Evolutionary conservation across 305 asterid species (phyloP).

Genomic region (Solanum aculeatissimum): DNA sequence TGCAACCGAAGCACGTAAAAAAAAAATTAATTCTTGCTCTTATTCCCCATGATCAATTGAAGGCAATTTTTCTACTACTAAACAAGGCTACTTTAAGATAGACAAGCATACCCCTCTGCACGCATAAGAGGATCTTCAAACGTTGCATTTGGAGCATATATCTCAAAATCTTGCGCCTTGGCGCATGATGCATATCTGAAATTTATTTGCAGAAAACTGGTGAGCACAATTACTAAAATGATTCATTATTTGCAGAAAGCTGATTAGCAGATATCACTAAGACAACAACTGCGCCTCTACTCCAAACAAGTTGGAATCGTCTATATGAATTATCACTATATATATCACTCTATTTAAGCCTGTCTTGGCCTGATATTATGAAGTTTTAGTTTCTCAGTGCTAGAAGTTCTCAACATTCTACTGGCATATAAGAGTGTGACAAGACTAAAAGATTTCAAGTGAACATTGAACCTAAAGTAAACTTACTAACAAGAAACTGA

Average conservation of each 20-base stretch:
- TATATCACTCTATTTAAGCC: not conserved
- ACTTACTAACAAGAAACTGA: not conserved
- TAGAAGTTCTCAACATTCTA: not conserved
- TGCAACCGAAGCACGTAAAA: not conserved
- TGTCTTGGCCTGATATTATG: not conserved
- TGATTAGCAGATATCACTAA: not conserved
- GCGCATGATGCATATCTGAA: constrained; percentile 72
- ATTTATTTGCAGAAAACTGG: not conserved
- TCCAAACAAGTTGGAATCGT: not conserved
- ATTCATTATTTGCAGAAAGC: not conserved
- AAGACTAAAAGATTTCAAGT: not conserved
- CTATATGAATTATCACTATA: not conserved
- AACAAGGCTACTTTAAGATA: not conserved
- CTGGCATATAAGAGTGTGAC: not conserved
- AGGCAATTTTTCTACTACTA: not conserved
- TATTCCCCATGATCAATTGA: not conserved
- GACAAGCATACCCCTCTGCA: constrained; percentile 55
- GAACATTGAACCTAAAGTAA: not conserved
- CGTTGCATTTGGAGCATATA: constrained; percentile 66
- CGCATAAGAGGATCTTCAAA: constrained; percentile 89
- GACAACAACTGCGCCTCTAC: not conserved
- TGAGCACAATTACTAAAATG: not conserved
- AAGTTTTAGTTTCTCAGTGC: not conserved
- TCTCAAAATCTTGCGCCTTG: constrained; percentile 61
- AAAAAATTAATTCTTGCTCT: not conserved